Percentiles rank a stretch among this genome's conserved stretches.
Conservation (phyloP, 495 filamentous ascomycete species). For the Bacidia gigantensis region DNA sequence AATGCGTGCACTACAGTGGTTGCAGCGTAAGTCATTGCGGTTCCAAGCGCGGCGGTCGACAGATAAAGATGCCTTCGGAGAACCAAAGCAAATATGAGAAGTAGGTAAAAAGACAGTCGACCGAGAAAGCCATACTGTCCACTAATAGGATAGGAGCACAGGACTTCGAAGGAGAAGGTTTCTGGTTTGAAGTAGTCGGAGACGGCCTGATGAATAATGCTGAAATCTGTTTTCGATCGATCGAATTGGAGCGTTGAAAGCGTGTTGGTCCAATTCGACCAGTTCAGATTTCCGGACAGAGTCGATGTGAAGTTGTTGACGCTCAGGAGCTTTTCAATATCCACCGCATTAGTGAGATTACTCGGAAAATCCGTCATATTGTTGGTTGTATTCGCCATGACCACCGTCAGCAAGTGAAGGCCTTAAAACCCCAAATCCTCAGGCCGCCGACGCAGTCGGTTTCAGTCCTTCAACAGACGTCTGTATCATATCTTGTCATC, state of each 20-base stretch:
- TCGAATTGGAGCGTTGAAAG: not conserved
- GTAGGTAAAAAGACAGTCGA: not conserved
- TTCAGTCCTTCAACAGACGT: too few relatives aligned
- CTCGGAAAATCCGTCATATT: too few relatives aligned
- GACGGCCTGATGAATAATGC: not conserved
- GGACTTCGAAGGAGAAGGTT: constrained; percentile 10
- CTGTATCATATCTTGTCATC: too few relatives aligned
- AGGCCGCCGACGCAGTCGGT: too few relatives aligned
- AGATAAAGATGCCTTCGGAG: not conserved
- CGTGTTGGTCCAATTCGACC: not conserved
- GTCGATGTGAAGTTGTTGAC: too few relatives aligned
- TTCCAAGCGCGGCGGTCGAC: not conserved
- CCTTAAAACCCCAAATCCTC: too few relatives aligned
- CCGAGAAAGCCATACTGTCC: constrained; percentile 7
- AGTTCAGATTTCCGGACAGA: too few relatives aligned
- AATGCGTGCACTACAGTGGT: not conserved
- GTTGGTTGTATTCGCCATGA: too few relatives aligned
- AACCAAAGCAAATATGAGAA: not conserved
- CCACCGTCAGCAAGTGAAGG: too few relatives aligned
- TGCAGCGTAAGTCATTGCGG: constrained; percentile 1
- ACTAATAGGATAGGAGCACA: constrained; percentile 20
- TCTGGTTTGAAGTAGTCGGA: not conserved
- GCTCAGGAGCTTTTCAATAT: too few relatives aligned
- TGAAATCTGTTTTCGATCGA: not conserved
- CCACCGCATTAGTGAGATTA: too few relatives aligned